These are phyloP conservation scores for Pseudogymnoascus pannorum DNA, from an alignment of 2,329 filamentous ascomycete species.

Conservation along the genomic window DNA sequence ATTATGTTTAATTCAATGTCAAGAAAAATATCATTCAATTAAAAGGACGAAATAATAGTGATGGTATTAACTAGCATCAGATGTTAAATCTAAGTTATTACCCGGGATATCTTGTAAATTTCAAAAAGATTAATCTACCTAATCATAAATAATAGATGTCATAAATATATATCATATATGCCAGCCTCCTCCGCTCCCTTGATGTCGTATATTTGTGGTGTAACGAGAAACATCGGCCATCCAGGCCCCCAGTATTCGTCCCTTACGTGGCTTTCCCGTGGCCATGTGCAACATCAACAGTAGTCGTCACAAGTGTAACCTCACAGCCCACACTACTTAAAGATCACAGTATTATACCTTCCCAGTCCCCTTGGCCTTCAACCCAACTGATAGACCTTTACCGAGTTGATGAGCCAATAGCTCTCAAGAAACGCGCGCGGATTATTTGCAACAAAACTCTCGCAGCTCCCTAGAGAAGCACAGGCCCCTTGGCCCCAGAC, in stretches of 20 bases:
- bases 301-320: neutral
- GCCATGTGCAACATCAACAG: neutral
- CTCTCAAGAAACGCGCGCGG: constrained; percentile 62
- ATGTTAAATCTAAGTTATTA: neutral
- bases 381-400: constrained; percentile 49
- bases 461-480: constrained; percentile 53
- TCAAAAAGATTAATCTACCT: neutral
- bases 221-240: neutral
- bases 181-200: neutral
- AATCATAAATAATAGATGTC: neutral
- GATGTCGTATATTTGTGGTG: neutral
- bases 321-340: neutral
- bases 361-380: neutral
- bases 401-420: constrained; percentile 69
- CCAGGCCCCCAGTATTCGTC: neutral
- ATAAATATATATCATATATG: neutral
- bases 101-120: neutral
- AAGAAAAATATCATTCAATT: too few relatives aligned
- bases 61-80: neutral
- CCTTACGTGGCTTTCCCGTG: neutral
- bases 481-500: constrained; percentile 44
- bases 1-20: too few relatives aligned
- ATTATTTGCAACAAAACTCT: constrained; percentile 64
- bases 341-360: neutral
- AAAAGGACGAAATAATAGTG: too few relatives aligned